Conservation (phyloP, 2,329 filamentous ascomycete species). For the Incumbomyces lentus region DNA sequence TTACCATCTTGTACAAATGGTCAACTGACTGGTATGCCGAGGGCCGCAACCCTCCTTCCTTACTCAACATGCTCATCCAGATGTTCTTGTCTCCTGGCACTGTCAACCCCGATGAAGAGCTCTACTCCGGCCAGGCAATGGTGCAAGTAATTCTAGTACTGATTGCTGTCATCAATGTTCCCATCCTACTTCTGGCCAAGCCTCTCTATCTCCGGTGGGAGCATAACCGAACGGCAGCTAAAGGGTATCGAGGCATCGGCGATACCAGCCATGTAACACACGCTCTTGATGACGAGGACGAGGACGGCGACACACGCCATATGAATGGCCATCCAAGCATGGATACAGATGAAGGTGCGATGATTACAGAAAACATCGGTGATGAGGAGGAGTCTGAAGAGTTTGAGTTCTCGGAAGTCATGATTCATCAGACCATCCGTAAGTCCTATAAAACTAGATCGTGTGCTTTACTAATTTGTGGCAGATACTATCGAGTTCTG, state of each 20-base stretch:
- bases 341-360: conserved; percentile 69
- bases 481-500: conserved; percentile 62
- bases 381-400: conserved; percentile 74
- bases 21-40: conserved; percentile 70
- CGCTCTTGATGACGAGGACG: conserved; percentile 77
- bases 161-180: conserved; percentile 76
- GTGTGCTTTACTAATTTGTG: conserved; percentile 27
- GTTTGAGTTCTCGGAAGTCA: conserved; percentile 92
- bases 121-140: conserved; percentile 66
- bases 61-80: conserved; percentile 98
- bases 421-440: conserved; percentile 99
- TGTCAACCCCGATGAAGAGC: conserved; percentile 52
- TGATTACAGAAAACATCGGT: conserved; percentile 74
- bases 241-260: conserved; percentile 87
- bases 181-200: conserved; percentile 85
- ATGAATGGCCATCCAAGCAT: conserved; percentile 55
- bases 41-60: conserved; percentile 62
- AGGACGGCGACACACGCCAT: conserved; percentile 19
- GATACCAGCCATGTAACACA: conserved; percentile 72
- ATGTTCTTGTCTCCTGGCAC: conserved; percentile 91
- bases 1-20: conserved; percentile 98
- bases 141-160: conserved; percentile 73
- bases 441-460: conserved; percentile 29
- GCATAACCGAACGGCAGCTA: conserved; percentile 75
- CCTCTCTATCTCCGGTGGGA: conserved; percentile 90